Base-by-base conservation (phyloP, 140 eudicot species). In the Flaveria floridana region DNA sequence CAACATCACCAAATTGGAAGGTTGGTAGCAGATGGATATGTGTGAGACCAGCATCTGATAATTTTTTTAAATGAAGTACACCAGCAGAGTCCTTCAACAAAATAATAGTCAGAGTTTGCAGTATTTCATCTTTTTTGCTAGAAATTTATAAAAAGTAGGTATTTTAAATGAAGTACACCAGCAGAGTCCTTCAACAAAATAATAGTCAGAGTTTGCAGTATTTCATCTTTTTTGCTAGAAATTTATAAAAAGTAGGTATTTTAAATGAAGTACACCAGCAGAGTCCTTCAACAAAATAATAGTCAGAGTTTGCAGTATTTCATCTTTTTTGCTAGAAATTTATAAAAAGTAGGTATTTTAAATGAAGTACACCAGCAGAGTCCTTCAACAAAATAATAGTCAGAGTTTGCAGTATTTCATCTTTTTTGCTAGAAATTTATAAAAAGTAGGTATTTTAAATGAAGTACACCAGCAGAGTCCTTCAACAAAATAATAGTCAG, bases 21-120 rank as follows among this genome's bases (percentile, higher is more conserved):
- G 96, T 82, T 73, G 99, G 99, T 71, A 93, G 81, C 74, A 93
- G 88, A 87, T 93, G 99, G 67, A 93, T 83, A 79, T 93, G 97
- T 48, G 99, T 88, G 72, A 93, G 79, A 68, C 99, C 99, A 75
- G 99, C 91, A 83, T 70, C 66, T 16, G 97, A 93, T 62, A 90
- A 79, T 75, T 85, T 88, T 58, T 83, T 88, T 67, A 93, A 82
- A 82, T 93, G 99, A 78, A 18, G 80, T 68, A 90, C 81, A 55
- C 99, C 96, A 58, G 89, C 90, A 12, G 96, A 88, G 65, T 88
- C 96, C 97, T 93, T 86, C 86, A 86, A 79, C 61, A 55, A 77
- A 71, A 67, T 57, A 70, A 74, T 20, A 51, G 4, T 15, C 4
- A 57, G 57, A 47, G 26, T 63, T 23, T 7, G 71, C 28, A 73